Conservation (phyloP, 1,139 yeast species). For the Wickerhamomyces sp. region DNA sequence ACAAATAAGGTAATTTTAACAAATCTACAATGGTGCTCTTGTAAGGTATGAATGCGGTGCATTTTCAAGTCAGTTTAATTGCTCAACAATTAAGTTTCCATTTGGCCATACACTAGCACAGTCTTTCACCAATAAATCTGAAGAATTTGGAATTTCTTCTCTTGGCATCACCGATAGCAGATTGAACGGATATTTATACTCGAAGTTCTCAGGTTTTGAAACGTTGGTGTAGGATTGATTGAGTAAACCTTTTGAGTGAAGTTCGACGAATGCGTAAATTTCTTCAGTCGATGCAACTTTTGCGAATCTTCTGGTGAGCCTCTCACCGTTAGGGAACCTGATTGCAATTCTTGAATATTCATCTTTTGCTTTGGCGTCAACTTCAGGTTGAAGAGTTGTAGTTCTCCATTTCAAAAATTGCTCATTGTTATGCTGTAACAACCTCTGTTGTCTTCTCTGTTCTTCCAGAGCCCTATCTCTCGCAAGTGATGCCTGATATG, state of each 20-base stretch:
- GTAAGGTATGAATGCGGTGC: too few species aligned
- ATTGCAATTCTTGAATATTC: conserved; percentile 51
- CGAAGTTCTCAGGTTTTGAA: conserved; percentile 33
- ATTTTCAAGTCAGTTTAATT: conserved; percentile 19
- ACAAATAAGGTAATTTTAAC: conserved; percentile 3
- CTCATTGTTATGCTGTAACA: conserved; percentile 22
- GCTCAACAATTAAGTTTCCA: conserved; percentile 54
- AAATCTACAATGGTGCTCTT: neutral
- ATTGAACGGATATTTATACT: conserved; percentile 40
- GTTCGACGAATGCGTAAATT: conserved; percentile 56
- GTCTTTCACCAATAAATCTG: conserved; percentile 31
- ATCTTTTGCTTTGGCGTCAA: conserved; percentile 18
- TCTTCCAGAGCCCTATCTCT: conserved; percentile 31
- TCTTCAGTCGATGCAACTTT: conserved; percentile 45
- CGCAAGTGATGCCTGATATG: conserved; percentile 63
- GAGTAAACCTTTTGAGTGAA: conserved; percentile 29
- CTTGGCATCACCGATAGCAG: conserved; percentile 57
- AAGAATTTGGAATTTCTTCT: conserved; percentile 31
- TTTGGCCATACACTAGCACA: conserved; percentile 49
- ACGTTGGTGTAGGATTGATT: conserved; percentile 19
- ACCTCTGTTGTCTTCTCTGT: conserved; percentile 24
- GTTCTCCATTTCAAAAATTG: conserved; percentile 47
- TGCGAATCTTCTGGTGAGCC: conserved; percentile 45
- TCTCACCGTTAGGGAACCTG: conserved; percentile 46
- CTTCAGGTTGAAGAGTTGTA: conserved; percentile 33